A percentile compares a stretch with the other conserved stretches of the same genome.
Evolutionary conservation across 495 filamentous ascomycete species (phyloP).

Genomic region (Penicillium malachiteum): DNA sequence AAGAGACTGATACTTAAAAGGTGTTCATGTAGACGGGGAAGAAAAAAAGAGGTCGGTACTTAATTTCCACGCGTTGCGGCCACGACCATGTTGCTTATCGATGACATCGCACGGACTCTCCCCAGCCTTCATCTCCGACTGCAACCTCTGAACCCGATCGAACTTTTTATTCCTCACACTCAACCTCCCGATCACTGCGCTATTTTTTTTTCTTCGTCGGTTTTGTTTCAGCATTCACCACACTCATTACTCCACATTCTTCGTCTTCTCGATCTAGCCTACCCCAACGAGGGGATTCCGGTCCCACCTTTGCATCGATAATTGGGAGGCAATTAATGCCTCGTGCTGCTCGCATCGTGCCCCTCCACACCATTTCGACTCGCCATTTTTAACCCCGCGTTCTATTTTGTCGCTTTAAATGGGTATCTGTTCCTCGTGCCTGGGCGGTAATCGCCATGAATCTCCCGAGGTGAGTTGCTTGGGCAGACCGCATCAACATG

Average conservation of each 20-base stretch:
- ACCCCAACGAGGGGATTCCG: constrained; percentile 5
- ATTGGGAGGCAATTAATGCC: constrained; percentile 27
- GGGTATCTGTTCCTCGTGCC: constrained; percentile 53
- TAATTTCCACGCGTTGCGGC: constrained; percentile 15
- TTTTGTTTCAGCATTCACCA: constrained; percentile 12
- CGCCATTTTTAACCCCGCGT: background rate
- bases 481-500: constrained; percentile 1
- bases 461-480: constrained; percentile 43
- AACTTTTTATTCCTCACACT: background rate
- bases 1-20: background rate
- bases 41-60: background rate
- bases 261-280: background rate
- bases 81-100: constrained; percentile 22
- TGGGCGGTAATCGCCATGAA: constrained; percentile 45
- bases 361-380: constrained; percentile 4
- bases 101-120: constrained; percentile 30
- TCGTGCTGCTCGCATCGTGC: constrained; percentile 27
- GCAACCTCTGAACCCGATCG: constrained; percentile 4
- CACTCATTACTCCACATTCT: constrained; percentile 17
- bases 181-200: constrained; percentile 10
- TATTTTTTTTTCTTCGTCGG: constrained; percentile 9
- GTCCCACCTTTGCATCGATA: constrained; percentile 17
- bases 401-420: constrained; percentile 29
- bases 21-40: background rate
- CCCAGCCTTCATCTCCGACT: constrained; percentile 18